These are phyloP conservation scores for Fraxinus sp. DNA, from an alignment of 305 asterid genomes.

Conservation along the genomic window DNA sequence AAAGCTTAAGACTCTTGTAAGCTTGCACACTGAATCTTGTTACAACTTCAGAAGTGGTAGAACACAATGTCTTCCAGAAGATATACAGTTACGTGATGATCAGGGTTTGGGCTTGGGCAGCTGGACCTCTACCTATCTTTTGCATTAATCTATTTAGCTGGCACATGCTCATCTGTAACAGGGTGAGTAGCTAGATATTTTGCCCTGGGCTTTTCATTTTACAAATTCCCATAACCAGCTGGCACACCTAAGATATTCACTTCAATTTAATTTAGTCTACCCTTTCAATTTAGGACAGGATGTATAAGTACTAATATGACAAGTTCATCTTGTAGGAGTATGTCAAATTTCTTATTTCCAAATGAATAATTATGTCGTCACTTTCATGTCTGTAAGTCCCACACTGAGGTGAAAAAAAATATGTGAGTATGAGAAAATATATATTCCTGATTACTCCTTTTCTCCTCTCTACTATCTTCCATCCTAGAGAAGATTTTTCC, in stretches of 20 bases:
- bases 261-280: background rate
- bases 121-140: background rate
- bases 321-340: background rate
- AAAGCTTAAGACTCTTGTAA: background rate
- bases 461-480: conserved; percentile 1
- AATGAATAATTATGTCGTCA: background rate
- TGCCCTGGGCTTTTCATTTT: background rate
- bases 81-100: background rate
- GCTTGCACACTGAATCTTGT: background rate
- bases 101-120: background rate
- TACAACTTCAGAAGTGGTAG: background rate
- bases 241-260: background rate
- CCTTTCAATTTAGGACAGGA: background rate
- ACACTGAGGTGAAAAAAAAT: background rate
- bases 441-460: background rate
- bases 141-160: background rate
- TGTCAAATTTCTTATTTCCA: background rate
- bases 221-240: background rate
- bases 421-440: background rate
- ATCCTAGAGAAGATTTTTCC: background rate
- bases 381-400: background rate
- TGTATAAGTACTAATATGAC: background rate
- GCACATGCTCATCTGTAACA: background rate
- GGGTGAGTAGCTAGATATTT: background rate
- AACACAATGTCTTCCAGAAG: background rate